Evolutionary conservation across 306 rosid species (phyloP).

Genomic region (Pterocarpus santalinus): DNA sequence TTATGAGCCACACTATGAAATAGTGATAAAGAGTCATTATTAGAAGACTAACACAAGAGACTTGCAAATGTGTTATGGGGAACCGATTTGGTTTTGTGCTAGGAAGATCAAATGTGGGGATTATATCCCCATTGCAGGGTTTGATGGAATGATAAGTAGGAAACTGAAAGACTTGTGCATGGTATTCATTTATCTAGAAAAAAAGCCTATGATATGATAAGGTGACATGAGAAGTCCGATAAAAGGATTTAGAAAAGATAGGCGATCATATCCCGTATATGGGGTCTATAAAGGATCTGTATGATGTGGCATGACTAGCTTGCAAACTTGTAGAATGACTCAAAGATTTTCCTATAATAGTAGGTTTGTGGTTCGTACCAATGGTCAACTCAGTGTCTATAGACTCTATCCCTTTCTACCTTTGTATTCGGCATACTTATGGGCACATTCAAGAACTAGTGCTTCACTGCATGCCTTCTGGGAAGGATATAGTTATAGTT

Average conservation of each 20-base stretch:
- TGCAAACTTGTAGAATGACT: background rate
- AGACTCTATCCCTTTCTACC: background rate
- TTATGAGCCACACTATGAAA: background rate
- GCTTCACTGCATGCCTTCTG: too few species aligned
- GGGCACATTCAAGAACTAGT: too few species aligned
- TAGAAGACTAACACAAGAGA: background rate
- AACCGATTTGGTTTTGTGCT: conserved; percentile 6
- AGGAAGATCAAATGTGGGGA: background rate
- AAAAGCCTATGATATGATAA: background rate
- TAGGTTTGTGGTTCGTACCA: background rate
- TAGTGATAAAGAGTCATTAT: background rate
- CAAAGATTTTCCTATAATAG: background rate
- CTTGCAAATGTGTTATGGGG: background rate
- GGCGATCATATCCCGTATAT: background rate
- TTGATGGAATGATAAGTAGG: background rate
- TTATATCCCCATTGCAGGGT: background rate
- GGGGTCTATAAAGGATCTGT: background rate
- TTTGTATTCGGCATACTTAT: background rate
- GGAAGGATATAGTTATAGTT: too few species aligned
- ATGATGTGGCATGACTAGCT: background rate
- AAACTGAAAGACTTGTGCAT: background rate
- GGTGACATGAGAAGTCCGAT: background rate
- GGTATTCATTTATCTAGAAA: background rate
- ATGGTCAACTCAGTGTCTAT: background rate
- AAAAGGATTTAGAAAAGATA: background rate